Conservation (phyloP, 2,329 filamentous ascomycete species). For the Mycosphaerella sp. region DNA sequence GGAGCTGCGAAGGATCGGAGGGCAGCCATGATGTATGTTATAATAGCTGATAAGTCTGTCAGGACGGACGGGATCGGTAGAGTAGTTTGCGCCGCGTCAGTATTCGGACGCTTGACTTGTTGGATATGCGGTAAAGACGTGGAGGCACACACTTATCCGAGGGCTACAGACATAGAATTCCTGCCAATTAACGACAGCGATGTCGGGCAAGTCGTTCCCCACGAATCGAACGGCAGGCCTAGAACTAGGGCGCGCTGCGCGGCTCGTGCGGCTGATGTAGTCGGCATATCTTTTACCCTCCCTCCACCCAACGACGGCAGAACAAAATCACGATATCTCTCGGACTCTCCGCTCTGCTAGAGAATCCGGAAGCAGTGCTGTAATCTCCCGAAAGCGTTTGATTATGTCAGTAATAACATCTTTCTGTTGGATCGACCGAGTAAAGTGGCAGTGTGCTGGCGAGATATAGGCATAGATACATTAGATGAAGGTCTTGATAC, state of each 20-base stretch:
- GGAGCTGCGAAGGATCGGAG: constrained; percentile 14
- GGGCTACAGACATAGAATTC: neutral
- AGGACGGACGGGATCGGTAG: constrained; percentile 9
- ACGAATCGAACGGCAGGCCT: neutral
- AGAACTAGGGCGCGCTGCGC: neutral
- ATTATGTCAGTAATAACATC: no score
- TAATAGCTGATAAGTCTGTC: neutral
- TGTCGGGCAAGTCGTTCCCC: neutral
- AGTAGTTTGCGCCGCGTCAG: constrained; percentile 1
- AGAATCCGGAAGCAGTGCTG: no score
- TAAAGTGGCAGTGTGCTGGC: no score
- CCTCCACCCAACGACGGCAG: no score
- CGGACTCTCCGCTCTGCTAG: no score
- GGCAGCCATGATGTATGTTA: constrained; percentile 20
- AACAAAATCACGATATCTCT: no score
- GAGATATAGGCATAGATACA: no score
- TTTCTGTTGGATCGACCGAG: no score
- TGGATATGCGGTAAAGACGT: neutral
- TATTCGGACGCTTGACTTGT: neutral
- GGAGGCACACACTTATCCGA: neutral
- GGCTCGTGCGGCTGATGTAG: neutral
- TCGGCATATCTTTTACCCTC: neutral
- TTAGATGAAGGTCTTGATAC: no score
- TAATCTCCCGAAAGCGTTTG: no score
- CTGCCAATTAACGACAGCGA: neutral